Evolutionary conservation across 805 yeast species (phyloP), one percentile per base, ranked within the genome.

Genomic region (Metahyphopichia silvanorum): DNA sequence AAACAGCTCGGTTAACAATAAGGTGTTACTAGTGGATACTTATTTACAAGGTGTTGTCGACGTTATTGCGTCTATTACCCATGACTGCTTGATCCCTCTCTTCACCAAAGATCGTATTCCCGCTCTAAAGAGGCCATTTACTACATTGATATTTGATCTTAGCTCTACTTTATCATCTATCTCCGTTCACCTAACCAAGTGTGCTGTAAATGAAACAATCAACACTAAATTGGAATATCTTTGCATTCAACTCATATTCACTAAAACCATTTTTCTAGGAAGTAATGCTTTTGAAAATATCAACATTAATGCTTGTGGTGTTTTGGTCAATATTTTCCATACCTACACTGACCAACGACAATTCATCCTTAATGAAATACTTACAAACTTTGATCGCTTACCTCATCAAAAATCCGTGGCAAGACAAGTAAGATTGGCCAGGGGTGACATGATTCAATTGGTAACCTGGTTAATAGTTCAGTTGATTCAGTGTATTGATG

Each of bases 211-310:
- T 33, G 89, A 82, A 24, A 63, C 59, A 3, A 46, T 71, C 0
- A 47, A 82, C 7, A 78, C 87, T 0, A 74, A 71, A 39, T 44
- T 85, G 18, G 86, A 82, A 38, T 82, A 76, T 43, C 50, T 77
- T 16, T 54, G 71, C 6, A 43, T 66, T 6, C 53, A 51, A 20
- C 43, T 69, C 1, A 48, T 79, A 1, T 77, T 75, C 41, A 53
- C 51, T 11, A 47, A 43, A 27, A 34, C 35, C 3, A 40, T 57
- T 1, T 11, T 53, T 4, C 27, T 57, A 5, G 55, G 44, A 2
- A 22, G 31, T 1, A 21, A 48, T 2, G 39, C 37, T 5, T 49
- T 55, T 4, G 62, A 60, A 11, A 43, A 49, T 4, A 38, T 71
- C 28, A 53, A 56, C 24, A 37, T 22, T 16, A 47, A 41, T 9